A percentile compares a stretch with the other conserved stretches of the same genome.
These are phyloP conservation scores for Eimeria zaria DNA, from an alignment of 169 alveolate genomes.

Conservation along the genomic window DNA sequence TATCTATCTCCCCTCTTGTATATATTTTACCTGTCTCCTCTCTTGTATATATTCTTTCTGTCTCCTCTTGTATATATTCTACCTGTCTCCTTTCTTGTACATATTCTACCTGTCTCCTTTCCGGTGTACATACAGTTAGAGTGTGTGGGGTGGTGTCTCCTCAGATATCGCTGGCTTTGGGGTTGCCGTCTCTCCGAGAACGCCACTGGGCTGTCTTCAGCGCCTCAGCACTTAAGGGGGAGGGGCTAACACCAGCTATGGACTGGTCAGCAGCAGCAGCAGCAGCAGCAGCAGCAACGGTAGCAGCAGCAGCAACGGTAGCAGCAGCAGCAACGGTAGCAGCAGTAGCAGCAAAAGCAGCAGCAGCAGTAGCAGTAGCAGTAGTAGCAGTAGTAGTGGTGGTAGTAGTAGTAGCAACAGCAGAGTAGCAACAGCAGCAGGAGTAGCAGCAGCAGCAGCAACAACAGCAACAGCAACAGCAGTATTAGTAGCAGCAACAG, in stretches of 20 bases:
- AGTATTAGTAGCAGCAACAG: too few species aligned
- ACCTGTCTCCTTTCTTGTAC: too few species aligned
- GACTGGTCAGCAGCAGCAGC: slow-evolving; percentile 94
- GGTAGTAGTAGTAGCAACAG: neutral
- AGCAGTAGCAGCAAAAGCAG: neutral
- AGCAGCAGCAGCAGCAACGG: neutral
- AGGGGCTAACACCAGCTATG: slow-evolving; percentile 97
- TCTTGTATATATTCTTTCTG: too few species aligned
- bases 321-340: neutral
- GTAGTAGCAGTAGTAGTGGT: neutral
- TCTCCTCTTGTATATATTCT: too few species aligned
- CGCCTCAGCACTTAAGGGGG: slow-evolving; percentile 97
- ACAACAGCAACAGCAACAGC: too few species aligned
- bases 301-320: neutral
- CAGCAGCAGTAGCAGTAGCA: neutral
- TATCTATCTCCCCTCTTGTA: too few species aligned
- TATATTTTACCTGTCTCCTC: too few species aligned
- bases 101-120: neutral
- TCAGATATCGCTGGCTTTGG: slow-evolving; percentile 95
- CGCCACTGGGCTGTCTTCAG: slow-evolving; percentile 97
- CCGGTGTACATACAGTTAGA: too few species aligned
- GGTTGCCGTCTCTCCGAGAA: slow-evolving; percentile 94
- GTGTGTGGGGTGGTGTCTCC: too few species aligned
- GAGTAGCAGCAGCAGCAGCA: too few species aligned
- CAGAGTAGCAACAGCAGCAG: neutral